Percentiles rank a stretch among this genome's conserved stretches.
These are phyloP conservation scores for Candolleomyces eurysporus DNA, from an alignment of 768 basidiomycete genomes.

Conservation along the genomic window DNA sequence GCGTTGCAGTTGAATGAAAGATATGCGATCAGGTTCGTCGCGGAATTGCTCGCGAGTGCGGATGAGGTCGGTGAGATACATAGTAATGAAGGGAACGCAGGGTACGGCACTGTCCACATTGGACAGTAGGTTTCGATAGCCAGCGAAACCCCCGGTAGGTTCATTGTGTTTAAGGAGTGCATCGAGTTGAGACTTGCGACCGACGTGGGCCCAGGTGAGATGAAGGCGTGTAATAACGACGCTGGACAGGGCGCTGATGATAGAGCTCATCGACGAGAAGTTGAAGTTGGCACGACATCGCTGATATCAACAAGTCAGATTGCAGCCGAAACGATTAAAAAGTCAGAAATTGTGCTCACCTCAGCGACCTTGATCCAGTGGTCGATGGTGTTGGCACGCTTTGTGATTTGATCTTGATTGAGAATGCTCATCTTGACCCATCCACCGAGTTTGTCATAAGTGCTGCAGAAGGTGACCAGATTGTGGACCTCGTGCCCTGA, in stretches of 20 bases:
- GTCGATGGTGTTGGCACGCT: constrained; percentile 58
- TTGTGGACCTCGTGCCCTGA: constrained; percentile 36
- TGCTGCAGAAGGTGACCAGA: constrained; percentile 53
- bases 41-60: constrained; percentile 52
- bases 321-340: neutral
- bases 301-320: constrained; percentile 30
- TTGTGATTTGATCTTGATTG: constrained; percentile 45
- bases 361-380: constrained; percentile 80
- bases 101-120: constrained; percentile 43
- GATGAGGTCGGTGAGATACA: constrained; percentile 60
- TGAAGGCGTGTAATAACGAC: constrained; percentile 54
- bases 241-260: constrained; percentile 62
- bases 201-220: constrained; percentile 66
- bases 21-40: constrained; percentile 41
- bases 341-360: constrained; percentile 46
- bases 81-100: constrained; percentile 67
- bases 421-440: constrained; percentile 72
- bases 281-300: constrained; percentile 65
- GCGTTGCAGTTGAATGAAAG: constrained; percentile 53
- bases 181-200: constrained; percentile 49
- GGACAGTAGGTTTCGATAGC: constrained; percentile 49
- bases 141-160: constrained; percentile 55
- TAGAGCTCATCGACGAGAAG: constrained; percentile 65
- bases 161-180: constrained; percentile 55
- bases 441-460: constrained; percentile 57